Evolutionary conservation across 2,329 filamentous ascomycete genomes (phyloP), one percentile per base, ranked within the genome.

Genomic region (Teratosphaeria viscida): DNA sequence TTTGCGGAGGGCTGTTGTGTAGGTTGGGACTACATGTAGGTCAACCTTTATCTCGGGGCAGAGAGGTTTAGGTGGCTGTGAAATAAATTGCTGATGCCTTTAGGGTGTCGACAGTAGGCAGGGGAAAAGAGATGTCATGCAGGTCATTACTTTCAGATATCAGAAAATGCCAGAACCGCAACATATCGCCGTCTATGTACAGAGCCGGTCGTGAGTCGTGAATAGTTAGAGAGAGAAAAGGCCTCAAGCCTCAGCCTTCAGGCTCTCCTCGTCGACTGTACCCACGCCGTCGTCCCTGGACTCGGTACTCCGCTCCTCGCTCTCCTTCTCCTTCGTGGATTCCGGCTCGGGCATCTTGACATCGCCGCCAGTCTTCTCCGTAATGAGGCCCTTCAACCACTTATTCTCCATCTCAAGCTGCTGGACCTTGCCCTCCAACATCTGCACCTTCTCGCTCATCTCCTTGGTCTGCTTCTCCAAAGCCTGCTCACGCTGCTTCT

Each of bases 401-500:
- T 76, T 75, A 67, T 81, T 81, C 69, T 81, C 78, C 67, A 77
- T 79, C 71, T 81, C 78, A 47, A 81, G 73, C 66, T 80, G 75
- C 61, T 76, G 72, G 35, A 80, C 76, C 54, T 77, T 74, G 54
- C 72, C 70, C 67, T 80, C 78, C 58, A 79, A 71, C 14, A 70
- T 63, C 49, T 66, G 69, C 57, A 79, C 76, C 64, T 77, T 76
- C 61, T 80, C 78, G 37, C 72, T 72, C 76, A 80, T 80, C 57
- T 80, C 78, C 69, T 78, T 79, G 55, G 77, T 74, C 23, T 74
- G 74, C 72, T 79, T 77, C 73, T 81, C 78, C 52, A 81, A 74
- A 8, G 75, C 76, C 64, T 78, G 76, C 68, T 81, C 78, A 54
- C 78, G 76, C 68, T 80, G 77, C 76, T 81, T 81, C 77, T 81